A percentile compares a stretch with the other conserved stretches of the same genome.
phyloP scores from a whole-genome alignment of 108 stramenopile species.

The Cyclotella kingstonii region DNA sequence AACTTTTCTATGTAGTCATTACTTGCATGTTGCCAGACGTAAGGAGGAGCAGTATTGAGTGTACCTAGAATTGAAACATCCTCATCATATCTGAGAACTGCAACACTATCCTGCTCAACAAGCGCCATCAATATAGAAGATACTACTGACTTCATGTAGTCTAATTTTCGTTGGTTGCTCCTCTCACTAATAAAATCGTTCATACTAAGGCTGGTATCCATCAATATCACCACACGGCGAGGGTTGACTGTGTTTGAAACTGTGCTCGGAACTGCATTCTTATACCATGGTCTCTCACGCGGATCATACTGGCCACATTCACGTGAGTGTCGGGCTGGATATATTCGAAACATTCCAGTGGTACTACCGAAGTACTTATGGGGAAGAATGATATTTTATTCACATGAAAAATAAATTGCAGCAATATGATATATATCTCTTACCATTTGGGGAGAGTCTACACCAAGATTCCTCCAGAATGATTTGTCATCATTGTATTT shows the following conservation, averaged over 20 bases:
- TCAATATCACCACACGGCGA: conserved; percentile 32
- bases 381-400: neutral
- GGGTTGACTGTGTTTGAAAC: conserved; percentile 29
- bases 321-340: conserved; percentile 43
- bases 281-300: conserved; percentile 68
- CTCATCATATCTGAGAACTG: conserved; percentile 34
- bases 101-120: conserved; percentile 17
- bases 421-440: neutral
- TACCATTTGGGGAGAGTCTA: conserved; percentile 39
- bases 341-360: conserved; percentile 58
- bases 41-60: conserved; percentile 1
- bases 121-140: conserved; percentile 16
- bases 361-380: conserved; percentile 46
- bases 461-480: conserved; percentile 31
- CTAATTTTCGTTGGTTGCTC: conserved; percentile 16
- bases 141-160: conserved; percentile 19
- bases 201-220: conserved; percentile 44
- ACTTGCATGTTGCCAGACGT: conserved; percentile 29
- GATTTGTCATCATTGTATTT: conserved; percentile 26
- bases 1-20: conserved; percentile 8
- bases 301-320: conserved; percentile 61
- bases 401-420: neutral
- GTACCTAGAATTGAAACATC: conserved; percentile 9
- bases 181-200: conserved; percentile 11
- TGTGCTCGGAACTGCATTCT: conserved; percentile 20